Base-by-base conservation (phyloP, 352 stramenopile species). In the Globisporangium middletonii region DNA sequence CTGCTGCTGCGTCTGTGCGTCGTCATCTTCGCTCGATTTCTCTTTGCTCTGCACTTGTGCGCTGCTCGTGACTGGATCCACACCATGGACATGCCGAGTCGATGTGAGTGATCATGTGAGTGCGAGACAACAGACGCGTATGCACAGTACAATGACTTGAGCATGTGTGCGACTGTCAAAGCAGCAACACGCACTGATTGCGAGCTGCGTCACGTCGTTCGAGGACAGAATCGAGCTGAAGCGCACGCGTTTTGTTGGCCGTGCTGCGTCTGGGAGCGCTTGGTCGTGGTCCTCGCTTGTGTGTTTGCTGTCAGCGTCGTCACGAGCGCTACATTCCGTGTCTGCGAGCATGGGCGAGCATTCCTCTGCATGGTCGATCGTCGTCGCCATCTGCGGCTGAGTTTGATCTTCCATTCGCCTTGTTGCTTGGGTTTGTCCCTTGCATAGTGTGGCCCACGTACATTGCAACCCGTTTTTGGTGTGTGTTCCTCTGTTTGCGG, bases 171-270 rank as follows among this genome's bases (percentile, higher is more conserved):
- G 8, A 35, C 30, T 8, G 12, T 38, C 33, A 38, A 38, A 26
- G 13, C n/a, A 59, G 8, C 19, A 8, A 23, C 11, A 45, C 56
- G 19, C 54, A 88, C 83, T 74, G 37, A 93, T 88, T 13, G 77
- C 60, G 28, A 94, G 60, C 6, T 71, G 72, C 9, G 72, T 85
- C 8, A 55, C 69, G 16, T 86, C 70, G 46, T 84, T 90, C 9
- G 78, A 68, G 1, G 68, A 69, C 12, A 70, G 44, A 7, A 62
- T 69, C 48, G 60, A 63, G 1, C 75, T 71, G 57, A 92, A 92
- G 33, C 75, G 81, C 50, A 92, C 79, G 60, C 81, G 79, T 68
- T 91, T 91, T 26, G 69, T 19, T 41, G 59, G 45, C 5, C 54
- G 73, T 19, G 50, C 62, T 2, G 56, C 44, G 5, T 43, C 27